Conservation (phyloP, 2,329 filamentous ascomycete genomes). For the Byssochlamys sp. region DNA sequence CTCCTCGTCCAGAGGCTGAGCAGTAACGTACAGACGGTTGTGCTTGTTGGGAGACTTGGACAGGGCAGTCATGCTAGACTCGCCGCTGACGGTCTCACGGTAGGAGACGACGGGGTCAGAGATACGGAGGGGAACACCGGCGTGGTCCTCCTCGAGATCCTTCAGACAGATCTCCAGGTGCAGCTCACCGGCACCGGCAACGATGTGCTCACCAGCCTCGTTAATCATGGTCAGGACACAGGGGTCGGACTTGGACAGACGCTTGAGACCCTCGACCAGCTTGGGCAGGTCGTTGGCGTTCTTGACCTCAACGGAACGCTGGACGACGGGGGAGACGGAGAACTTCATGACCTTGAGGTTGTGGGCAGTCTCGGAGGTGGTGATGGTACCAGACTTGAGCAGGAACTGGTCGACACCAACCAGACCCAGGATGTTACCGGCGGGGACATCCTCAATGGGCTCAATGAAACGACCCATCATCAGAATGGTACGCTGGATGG, state of each 20-base stretch:
- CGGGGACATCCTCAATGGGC: slow-evolving; percentile 96
- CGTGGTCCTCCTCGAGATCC: slow-evolving; percentile 99
- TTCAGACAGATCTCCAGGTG: slow-evolving; percentile 99
- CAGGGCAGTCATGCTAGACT: slow-evolving; percentile 87
- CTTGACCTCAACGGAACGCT: slow-evolving; percentile 98
- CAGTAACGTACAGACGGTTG: slow-evolving; percentile 98
- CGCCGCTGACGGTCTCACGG: slow-evolving; percentile 82
- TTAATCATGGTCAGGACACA: slow-evolving; percentile 86
- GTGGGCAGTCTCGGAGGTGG: slow-evolving; percentile 92
- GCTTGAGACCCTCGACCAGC: slow-evolving; percentile 99
- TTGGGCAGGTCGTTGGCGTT: slow-evolving; percentile 99
- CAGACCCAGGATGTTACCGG: slow-evolving; percentile 98
- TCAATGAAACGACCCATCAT: slow-evolving; percentile 99
- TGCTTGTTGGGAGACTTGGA: slow-evolving; percentile 99
- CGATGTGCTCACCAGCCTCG: slow-evolving; percentile 95
- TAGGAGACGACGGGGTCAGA: slow-evolving; percentile 97
- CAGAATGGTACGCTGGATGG: slow-evolving; percentile 97
- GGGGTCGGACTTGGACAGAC: slow-evolving; percentile 99
- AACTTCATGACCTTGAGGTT: slow-evolving; percentile 99
- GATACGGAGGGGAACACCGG: slow-evolving; percentile 92
- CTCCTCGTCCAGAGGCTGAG: slow-evolving; percentile 84
- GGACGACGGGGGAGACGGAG: slow-evolving; percentile 98
- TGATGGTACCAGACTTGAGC: slow-evolving; percentile 99
- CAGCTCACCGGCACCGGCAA: slow-evolving; percentile 97
- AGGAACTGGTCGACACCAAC: slow-evolving; percentile 99